These are phyloP conservation scores for Suillus tomentosus DNA, from an alignment of 768 basidiomycete genomes.

Conservation along the genomic window DNA sequence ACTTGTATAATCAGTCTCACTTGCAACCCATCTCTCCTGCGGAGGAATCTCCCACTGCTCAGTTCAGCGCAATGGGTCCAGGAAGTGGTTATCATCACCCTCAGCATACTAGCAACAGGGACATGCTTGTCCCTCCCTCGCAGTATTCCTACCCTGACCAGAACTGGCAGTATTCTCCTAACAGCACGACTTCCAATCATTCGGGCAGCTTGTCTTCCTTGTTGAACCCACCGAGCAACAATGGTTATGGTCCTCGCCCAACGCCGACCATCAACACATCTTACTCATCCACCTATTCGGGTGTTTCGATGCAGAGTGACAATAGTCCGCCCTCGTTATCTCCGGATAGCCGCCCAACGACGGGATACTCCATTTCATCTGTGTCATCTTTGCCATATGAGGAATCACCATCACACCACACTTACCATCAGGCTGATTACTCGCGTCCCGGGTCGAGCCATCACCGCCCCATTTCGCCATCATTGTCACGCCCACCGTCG, in stretches of 20 bases:
- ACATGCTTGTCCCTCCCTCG: slow-evolving; percentile 46
- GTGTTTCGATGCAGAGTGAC: slow-evolving; percentile 66
- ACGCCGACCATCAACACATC: slow-evolving; percentile 73
- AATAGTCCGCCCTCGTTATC: slow-evolving; percentile 73
- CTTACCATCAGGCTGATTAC: slow-evolving; percentile 54
- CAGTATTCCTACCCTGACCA: slow-evolving; percentile 69
- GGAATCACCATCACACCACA: slow-evolving; percentile 42
- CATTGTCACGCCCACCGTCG: slow-evolving; percentile 67
- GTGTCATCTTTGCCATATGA: slow-evolving; percentile 78
- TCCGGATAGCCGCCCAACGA: slow-evolving; percentile 83
- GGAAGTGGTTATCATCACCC: slow-evolving; percentile 30
- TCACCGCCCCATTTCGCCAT: slow-evolving; percentile 63
- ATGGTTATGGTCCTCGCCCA: slow-evolving; percentile 49
- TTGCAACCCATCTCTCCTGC: slow-evolving; percentile 70
- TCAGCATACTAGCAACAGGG: slow-evolving; percentile 32
- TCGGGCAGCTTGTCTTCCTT: slow-evolving; percentile 78
- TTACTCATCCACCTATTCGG: slow-evolving; percentile 67
- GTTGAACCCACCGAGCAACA: slow-evolving; percentile 62
- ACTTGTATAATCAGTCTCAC: slow-evolving; percentile 59
- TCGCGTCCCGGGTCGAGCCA: slow-evolving; percentile 76
- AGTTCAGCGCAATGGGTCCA: slow-evolving; percentile 44
- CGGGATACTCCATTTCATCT: slow-evolving; percentile 84
- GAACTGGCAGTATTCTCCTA: slow-evolving; percentile 52
- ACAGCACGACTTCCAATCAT: slow-evolving; percentile 60
- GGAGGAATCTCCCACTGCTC: slow-evolving; percentile 64